Percentiles rank a stretch among this genome's conserved stretches.
These are phyloP conservation scores for Fusarium concolor DNA, from an alignment of 2,329 filamentous ascomycete genomes.

Conservation along the genomic window DNA sequence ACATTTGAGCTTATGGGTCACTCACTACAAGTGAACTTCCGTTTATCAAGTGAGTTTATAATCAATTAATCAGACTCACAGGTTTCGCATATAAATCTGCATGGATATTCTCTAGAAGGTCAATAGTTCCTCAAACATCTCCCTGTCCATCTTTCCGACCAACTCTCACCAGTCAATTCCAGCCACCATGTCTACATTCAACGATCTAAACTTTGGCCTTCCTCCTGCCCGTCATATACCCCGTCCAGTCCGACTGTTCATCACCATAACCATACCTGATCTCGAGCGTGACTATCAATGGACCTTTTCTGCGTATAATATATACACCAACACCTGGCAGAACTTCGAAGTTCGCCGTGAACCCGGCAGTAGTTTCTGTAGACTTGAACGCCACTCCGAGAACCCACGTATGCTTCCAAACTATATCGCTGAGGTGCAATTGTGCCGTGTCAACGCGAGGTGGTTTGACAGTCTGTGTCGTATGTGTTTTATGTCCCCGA, in stretches of 20 bases:
- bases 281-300: background rate
- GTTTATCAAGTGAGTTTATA: background rate
- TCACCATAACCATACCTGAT: background rate
- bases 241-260: background rate
- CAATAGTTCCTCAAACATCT: background rate
- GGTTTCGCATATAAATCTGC: background rate
- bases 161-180: background rate
- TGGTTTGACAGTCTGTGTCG: background rate
- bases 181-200: background rate
- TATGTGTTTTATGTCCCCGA: background rate
- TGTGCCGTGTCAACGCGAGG: background rate
- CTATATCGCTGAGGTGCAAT: too few relatives aligned
- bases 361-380: background rate
- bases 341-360: background rate
- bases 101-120: background rate
- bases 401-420: background rate
- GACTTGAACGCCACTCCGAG: background rate
- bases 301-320: background rate
- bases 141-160: background rate
- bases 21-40: too few relatives aligned
- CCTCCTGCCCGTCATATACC: background rate
- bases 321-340: background rate
- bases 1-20: background rate
- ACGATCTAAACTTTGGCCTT: background rate
- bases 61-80: background rate